Conservation (phyloP, 2,329 filamentous ascomycete genomes). For the Penicillium sp. region DNA sequence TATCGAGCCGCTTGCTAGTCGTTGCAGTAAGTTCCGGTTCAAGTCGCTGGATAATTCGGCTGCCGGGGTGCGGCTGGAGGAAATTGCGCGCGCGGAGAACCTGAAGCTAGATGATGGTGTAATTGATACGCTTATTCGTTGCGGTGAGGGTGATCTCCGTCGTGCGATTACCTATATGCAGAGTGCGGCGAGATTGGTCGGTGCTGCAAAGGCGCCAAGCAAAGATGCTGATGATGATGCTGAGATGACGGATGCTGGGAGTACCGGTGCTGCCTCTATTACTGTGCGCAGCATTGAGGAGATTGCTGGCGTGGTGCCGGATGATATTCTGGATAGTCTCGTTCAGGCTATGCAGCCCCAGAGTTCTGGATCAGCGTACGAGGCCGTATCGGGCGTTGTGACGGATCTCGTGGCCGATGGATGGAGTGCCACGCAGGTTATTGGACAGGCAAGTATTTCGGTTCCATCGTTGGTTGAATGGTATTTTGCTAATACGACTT, state of each 20-base stretch:
- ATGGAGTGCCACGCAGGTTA: constrained; percentile 89
- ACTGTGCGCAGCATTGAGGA: constrained; percentile 83
- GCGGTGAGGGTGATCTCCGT: constrained; percentile 88
- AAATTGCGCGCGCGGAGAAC: constrained; percentile 78
- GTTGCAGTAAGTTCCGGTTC: constrained; percentile 97
- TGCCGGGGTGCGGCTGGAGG: constrained; percentile 71
- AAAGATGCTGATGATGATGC: constrained; percentile 55
- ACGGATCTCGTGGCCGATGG: constrained; percentile 93
- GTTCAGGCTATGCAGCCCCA: constrained; percentile 73
- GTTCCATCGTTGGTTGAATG: background rate
- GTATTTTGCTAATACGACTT: constrained; percentile 4
- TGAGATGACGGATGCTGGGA: constrained; percentile 60
- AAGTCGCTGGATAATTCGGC: constrained; percentile 90
- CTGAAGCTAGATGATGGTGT: constrained; percentile 76
- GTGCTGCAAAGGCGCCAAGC: constrained; percentile 52
- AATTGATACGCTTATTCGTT: constrained; percentile 77
- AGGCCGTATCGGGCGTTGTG: constrained; percentile 72
- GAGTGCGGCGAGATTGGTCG: constrained; percentile 84
- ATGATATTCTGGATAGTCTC: constrained; percentile 66
- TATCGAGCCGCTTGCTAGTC: constrained; percentile 88
- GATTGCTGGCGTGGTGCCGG: constrained; percentile 91
- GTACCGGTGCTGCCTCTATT: constrained; percentile 52
- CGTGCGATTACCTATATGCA: constrained; percentile 97
- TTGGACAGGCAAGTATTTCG: constrained; percentile 64
- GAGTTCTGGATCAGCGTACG: constrained; percentile 64